Conservation (phyloP, 2,329 filamentous ascomycete species). For the Aureobasidium sp. region DNA sequence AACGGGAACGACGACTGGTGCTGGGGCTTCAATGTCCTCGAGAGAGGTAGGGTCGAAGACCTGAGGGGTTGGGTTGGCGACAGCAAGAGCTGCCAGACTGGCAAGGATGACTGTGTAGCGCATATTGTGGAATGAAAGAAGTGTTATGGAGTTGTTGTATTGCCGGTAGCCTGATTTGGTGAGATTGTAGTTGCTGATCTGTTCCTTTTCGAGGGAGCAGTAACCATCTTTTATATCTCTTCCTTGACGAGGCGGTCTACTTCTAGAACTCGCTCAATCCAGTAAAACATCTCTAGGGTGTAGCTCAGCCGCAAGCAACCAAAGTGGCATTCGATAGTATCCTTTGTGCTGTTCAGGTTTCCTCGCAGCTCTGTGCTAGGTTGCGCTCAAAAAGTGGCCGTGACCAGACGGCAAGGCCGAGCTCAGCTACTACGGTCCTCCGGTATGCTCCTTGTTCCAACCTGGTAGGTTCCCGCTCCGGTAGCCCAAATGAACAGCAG, state of each 20-base stretch:
- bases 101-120: background rate
- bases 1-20: background rate
- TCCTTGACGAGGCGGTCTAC: too few relatives aligned
- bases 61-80: background rate
- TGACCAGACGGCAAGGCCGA: background rate
- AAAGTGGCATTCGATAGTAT: background rate
- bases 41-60: background rate
- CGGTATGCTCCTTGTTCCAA: too few relatives aligned
- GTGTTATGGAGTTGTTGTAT: background rate
- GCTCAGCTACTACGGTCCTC: too few relatives aligned
- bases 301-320: too few relatives aligned
- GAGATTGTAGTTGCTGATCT: background rate
- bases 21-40: background rate
- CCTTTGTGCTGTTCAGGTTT: background rate
- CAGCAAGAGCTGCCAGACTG: background rate
- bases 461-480: background rate
- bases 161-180: background rate
- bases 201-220: background rate
- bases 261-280: background rate
- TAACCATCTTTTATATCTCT: conserved; percentile 1
- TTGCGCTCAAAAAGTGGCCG: background rate
- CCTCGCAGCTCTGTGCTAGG: too few relatives aligned
- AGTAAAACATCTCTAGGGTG: background rate
- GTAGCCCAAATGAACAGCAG: background rate
- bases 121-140: background rate